Evolutionary conservation across 495 filamentous ascomycete genomes (phyloP).

Genomic region (Amniculicola lignicola): DNA sequence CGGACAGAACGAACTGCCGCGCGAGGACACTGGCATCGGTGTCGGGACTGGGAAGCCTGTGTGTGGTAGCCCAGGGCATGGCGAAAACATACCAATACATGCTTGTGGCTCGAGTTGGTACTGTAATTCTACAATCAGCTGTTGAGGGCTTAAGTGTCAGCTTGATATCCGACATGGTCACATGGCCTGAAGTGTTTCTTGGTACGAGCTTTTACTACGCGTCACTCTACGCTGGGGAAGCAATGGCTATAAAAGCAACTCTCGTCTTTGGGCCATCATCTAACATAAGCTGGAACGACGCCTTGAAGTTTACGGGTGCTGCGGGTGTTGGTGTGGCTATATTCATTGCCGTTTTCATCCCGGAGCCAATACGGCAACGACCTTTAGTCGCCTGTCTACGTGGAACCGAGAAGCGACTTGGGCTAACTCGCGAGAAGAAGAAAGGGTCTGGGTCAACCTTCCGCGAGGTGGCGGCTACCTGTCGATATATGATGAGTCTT

Average conservation of each 20-base stretch:
- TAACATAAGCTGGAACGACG: background rate
- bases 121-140: slow-evolving; percentile 38
- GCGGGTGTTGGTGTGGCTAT: background rate
- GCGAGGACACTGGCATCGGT: slow-evolving; percentile 36
- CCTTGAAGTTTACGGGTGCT: background rate
- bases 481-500: slow-evolving; percentile 34
- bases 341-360: background rate
- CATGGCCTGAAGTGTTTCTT: slow-evolving; percentile 37
- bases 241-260: slow-evolving; percentile 38
- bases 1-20: slow-evolving; percentile 35
- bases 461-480: slow-evolving; percentile 33
- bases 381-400: no score
- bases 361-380: background rate
- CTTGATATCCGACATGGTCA: slow-evolving; percentile 39
- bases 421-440: no score
- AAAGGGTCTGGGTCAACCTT: no score
- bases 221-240: slow-evolving; percentile 40
- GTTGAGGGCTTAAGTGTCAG: slow-evolving; percentile 40
- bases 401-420: no score
- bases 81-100: slow-evolving; percentile 36
- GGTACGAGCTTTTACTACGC: slow-evolving; percentile 39
- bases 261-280: background rate
- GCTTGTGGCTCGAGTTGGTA: slow-evolving; percentile 38
- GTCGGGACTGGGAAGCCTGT: slow-evolving; percentile 39
- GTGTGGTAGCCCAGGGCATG: slow-evolving; percentile 35